Evolutionary conservation across 2,329 filamentous ascomycete genomes (phyloP).

Genomic region (Graphilbum ipis-grandicollis): DNA sequence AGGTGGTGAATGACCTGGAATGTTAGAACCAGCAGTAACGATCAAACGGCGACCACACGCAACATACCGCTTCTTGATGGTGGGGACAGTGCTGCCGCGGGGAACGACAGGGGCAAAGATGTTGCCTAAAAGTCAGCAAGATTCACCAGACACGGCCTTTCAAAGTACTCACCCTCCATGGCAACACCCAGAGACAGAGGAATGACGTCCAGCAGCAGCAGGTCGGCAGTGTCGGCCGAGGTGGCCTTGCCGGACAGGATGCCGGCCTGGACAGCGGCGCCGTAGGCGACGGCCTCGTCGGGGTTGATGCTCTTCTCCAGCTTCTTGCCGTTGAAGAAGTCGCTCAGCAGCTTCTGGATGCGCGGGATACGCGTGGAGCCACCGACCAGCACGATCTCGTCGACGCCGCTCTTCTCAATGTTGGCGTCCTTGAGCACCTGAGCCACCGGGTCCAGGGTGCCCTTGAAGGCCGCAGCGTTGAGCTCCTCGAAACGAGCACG

Average conservation of each 20-base stretch:
- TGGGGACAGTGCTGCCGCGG: constrained; percentile 60
- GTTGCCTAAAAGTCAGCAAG: constrained; percentile 58
- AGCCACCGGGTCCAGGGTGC: constrained; percentile 86
- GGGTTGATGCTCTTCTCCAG: constrained; percentile 99
- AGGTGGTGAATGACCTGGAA: constrained; percentile 65
- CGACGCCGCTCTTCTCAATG: constrained; percentile 79
- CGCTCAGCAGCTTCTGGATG: constrained; percentile 97
- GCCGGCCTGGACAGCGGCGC: constrained; percentile 96
- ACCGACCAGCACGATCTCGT: constrained; percentile 98
- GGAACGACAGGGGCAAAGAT: constrained; percentile 91
- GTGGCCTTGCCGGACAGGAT: constrained; percentile 97
- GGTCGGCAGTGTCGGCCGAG: constrained; percentile 82
- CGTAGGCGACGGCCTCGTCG: constrained; percentile 97
- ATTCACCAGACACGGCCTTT: no score
- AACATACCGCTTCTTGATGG: constrained; percentile 51
- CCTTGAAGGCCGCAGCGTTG: constrained; percentile 86
- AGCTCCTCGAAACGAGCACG: constrained; percentile 98
- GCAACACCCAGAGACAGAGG: constrained; percentile 95
- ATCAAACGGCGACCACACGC: no score
- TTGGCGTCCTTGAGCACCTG: constrained; percentile 89
- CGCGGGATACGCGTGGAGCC: constrained; percentile 96
- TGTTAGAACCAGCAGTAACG: no score
- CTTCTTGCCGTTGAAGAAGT: constrained; percentile 99
- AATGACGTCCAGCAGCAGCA: constrained; percentile 89
- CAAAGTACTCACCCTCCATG: constrained; percentile 57